Conservation (phyloP, 2,329 filamentous ascomycete species). For the Beauveria sp. region DNA sequence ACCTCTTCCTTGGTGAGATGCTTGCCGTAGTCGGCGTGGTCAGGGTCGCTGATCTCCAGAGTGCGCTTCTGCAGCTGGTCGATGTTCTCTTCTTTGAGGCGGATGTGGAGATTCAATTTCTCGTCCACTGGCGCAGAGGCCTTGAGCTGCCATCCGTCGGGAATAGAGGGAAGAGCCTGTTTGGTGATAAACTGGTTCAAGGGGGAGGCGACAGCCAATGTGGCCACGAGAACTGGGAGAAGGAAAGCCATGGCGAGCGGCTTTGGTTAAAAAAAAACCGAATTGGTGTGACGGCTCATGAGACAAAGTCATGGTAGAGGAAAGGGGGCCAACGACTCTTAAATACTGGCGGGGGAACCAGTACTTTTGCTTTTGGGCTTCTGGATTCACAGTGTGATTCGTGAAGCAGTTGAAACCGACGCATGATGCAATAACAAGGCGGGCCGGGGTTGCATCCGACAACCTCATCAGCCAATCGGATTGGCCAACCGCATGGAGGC, state of each 20-base stretch:
- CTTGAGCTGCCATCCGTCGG: conserved; percentile 7
- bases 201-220: conserved; percentile 9
- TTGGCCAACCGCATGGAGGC: not conserved
- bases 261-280: not conserved
- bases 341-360: not conserved
- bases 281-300: not conserved
- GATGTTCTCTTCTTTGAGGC: conserved; percentile 11
- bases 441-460: not conserved
- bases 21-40: conserved; percentile 11
- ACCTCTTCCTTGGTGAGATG: conserved; percentile 13
- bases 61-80: conserved; percentile 10
- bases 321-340: not conserved
- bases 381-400: not conserved
- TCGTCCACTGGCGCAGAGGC: conserved; percentile 1
- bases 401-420: not conserved
- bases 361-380: not conserved
- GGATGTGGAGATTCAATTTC: conserved; percentile 10
- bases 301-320: not conserved
- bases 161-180: conserved; percentile 4
- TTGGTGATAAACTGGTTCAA: conserved; percentile 9
- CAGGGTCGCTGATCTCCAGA: conserved; percentile 10
- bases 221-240: conserved; percentile 10
- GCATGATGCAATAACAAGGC: not conserved
- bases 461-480: not conserved
- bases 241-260: conserved; percentile 1